Base-by-base conservation (phyloP, 2,329 filamentous ascomycete species). In the Exophiala sp. region DNA sequence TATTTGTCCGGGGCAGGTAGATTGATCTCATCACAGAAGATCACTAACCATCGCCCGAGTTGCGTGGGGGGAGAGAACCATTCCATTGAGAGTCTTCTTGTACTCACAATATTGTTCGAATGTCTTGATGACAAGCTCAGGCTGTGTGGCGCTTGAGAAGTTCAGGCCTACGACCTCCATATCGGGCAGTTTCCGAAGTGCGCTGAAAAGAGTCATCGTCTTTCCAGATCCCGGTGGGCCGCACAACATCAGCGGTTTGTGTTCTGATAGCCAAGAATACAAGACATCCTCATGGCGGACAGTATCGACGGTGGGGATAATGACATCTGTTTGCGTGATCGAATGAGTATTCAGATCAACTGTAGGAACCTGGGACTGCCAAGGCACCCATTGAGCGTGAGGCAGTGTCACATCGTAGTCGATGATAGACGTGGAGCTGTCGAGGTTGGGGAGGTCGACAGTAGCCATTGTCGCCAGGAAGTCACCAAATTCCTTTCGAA, bases 71-170 rank as follows among this genome's bases (percentile, higher is more conserved):
- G 91, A 95, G 58, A 99, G 85, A 63, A 96, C 86, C 16, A 97
- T 89, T 35, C 93, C 93, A 65, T 93, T 97, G 41, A 97, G 74
- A 0, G 93, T 97, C 79, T 98, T 98, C 75, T 91, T 94, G 73
- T 99, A 98, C 70, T 98, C 93, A 70, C 93, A 99, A 69, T 98
- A 96, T 67, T 98, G 94, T 71, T 98, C 93, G 60, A 99, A 95
- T 0, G 94, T 98, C 77, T 98, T 98, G 74, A 98, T 90, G 55
- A 99, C 80, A 22, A 99, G 81, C 68, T 98, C 94, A 1, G 93
- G 94, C 0, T 93, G 98, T 0, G 94, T 99, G 1, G 93, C 94
- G 62, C 93, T 98, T 3, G 94, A 98, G 69, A 99, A 98, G 71
- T 99, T 99, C 66, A 99, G 87, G 42, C 93, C 93, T 24, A 98